Evolutionary conservation across 1,284 basidiomycete species (phyloP), one percentile per base, ranked within the genome.

Genomic region (Paramarasmius palmivorus): DNA sequence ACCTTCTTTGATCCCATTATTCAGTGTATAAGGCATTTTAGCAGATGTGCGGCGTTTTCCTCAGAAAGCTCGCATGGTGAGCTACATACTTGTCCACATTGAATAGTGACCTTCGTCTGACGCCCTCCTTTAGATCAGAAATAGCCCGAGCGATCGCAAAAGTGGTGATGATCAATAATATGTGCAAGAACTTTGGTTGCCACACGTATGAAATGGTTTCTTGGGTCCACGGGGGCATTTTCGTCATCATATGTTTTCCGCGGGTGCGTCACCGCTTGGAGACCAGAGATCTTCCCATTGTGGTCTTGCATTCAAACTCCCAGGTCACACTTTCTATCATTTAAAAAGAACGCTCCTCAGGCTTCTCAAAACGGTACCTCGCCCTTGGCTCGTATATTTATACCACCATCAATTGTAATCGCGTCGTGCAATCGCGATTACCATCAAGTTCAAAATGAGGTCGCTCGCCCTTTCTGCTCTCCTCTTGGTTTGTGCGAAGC

Each of bases 401-500:
- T 49, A 23, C 32, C 20, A 37, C 29, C 38, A 39, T 39, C 36
- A 38, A 40, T 23, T 29, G 20, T 29, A 23, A 44, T 44, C 26
- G 20, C 41, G 41, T 26, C 22, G n/a, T n/a, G n/a, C n/a, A n/a
- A n/a, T 19, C 20, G 17, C 19, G 37, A 19, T 38, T 20, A 38
- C 22, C 14, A 10, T 39, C 29, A 15, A 26, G n/a, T 26, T 25
- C 34, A 41, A 25, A 38, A 49, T 50, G 36, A 40, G 49, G 3
- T 35, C 53, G 48, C 50, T 53, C 47, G 19, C 45, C 56, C 35
- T 36, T 39, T 54, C 26, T 35, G 59, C 4, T 55, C 47, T 56
- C 44, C 50, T 61, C 25, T 53, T 65, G 29, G 40, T 54, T 19
- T 41, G 61, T 14, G 22, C 59, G 5, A 56, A 57, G 14, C 47